These are phyloP conservation scores for Boletellus emodensis DNA, from an alignment of 768 basidiomycete species.

Conservation along the genomic window DNA sequence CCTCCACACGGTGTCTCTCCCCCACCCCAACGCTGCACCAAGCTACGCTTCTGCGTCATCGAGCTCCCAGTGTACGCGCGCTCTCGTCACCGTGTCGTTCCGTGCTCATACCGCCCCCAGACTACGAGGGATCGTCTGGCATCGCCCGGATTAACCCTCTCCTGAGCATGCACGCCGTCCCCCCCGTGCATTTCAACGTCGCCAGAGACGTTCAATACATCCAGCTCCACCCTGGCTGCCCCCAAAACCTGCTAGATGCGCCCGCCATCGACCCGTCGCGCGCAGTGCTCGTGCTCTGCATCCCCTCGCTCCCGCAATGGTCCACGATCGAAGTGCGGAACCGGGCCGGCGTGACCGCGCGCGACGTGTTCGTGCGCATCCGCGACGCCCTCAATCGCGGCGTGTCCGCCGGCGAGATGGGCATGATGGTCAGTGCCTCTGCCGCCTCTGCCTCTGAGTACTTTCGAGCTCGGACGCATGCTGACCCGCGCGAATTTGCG, in stretches of 20 bases:
- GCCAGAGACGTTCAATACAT: constrained; percentile 23
- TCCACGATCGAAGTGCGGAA: constrained; percentile 30
- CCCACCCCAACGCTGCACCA: constrained; percentile 28
- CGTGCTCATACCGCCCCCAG: constrained; percentile 8
- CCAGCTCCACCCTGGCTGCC: constrained; percentile 17
- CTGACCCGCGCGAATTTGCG: constrained; percentile 34
- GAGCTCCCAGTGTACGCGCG: constrained; percentile 16
- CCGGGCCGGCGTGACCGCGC: constrained; percentile 22
- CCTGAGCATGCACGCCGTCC: constrained; percentile 9
- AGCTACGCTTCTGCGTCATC: constrained; percentile 16
- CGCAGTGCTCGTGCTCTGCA: constrained; percentile 14
- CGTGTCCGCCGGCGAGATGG: constrained; percentile 25
- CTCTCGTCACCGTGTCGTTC: not conserved
- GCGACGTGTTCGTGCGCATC: constrained; percentile 27
- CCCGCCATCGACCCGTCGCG: constrained; percentile 23
- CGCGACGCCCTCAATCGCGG: constrained; percentile 25
- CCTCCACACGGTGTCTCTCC: constrained; percentile 26
- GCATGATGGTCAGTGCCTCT: constrained; percentile 19
- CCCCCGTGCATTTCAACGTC: constrained; percentile 24
- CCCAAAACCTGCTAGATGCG: constrained; percentile 13
- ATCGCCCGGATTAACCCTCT: constrained; percentile 26
- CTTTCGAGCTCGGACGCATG: constrained; percentile 25
- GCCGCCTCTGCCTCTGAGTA: constrained; percentile 24
- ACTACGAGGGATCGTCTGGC: constrained; percentile 11
- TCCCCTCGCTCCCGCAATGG: constrained; percentile 26